Base-by-base conservation (phyloP, 306 rosid genomes). In the Mucuna pruriens region DNA sequence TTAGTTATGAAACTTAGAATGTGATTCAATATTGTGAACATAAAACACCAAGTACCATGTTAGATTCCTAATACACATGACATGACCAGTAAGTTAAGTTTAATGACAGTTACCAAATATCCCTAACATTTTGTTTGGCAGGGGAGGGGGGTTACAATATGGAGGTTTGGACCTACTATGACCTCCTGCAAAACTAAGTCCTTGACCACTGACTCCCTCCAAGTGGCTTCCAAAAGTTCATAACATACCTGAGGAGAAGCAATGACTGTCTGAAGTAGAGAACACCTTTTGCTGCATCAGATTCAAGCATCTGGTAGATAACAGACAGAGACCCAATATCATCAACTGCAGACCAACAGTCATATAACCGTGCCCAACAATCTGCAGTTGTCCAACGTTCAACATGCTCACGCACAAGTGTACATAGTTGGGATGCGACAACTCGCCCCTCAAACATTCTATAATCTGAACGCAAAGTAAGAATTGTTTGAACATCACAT, bases 311-410 rank as follows among this genome's bases (percentile, higher is more conserved):
- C 85, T 91, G 98, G 84, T 88, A 92, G 67, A 94, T 94, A 80
- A 94, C 98, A 12, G 98, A 92, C 45, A 94, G 93, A 69, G 98
- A 92, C 40, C 98, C 98, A 51, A 92, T 89, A 87, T 94, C 98
- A 80, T 94, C 97, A 82, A 94, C 98, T 49, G 97, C 90, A 44
- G 98, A 94, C 97, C 97, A 94, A 78, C 98, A 90, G 77, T 94
- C 97, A 61, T 94, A 94, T 88, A 94, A 76, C 73, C 88, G 89
- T 72, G 90, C 88, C 98, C 98, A 94, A 69, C 97, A 94, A 86
- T 94, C 98, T 66, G 94, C 98, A 12, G 92, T 86, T 44, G 97
- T 94, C 98, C 97, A 94, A 69, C 86, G 90, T 33, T 88, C 92
- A 44, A 94, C 93, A 86, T 94, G 98, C 89, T 91, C 98, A 52